Conservation (phyloP, 192 early-diverging fungal genomes). For the Backusella parvicylindrica region DNA sequence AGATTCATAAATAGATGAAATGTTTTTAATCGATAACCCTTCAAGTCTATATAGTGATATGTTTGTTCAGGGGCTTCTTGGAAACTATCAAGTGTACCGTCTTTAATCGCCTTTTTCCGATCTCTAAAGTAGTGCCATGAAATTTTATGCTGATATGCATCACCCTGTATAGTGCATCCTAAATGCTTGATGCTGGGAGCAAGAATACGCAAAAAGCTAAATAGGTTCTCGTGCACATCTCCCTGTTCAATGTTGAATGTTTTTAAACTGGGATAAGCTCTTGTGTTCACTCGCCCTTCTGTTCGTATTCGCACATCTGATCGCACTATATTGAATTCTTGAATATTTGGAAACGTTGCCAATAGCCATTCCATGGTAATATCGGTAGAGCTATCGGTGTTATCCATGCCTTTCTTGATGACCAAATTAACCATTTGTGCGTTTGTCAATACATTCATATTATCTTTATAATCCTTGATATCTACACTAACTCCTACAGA, state of each 20-base stretch:
- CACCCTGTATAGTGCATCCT: not conserved
- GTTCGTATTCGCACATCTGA: not conserved
- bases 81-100: not conserved
- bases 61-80: not conserved
- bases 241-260: not conserved
- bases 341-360: not conserved
- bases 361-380: not conserved
- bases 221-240: not conserved
- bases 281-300: not conserved
- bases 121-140: not conserved
- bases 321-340: not conserved
- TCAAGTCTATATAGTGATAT: not conserved
- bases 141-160: not conserved
- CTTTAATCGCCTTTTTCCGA: not conserved
- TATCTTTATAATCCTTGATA: not conserved
- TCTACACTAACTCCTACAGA: not conserved
- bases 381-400: no score
- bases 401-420: not conserved
- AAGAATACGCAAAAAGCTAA: not conserved
- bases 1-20: not conserved
- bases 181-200: not conserved
- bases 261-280: not conserved
- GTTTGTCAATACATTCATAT: not conserved
- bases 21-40: not conserved
- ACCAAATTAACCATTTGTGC: not conserved